These are phyloP conservation scores for Trichoderma sp. DNA, from an alignment of 2,329 filamentous ascomycete species.

Conservation along the genomic window DNA sequence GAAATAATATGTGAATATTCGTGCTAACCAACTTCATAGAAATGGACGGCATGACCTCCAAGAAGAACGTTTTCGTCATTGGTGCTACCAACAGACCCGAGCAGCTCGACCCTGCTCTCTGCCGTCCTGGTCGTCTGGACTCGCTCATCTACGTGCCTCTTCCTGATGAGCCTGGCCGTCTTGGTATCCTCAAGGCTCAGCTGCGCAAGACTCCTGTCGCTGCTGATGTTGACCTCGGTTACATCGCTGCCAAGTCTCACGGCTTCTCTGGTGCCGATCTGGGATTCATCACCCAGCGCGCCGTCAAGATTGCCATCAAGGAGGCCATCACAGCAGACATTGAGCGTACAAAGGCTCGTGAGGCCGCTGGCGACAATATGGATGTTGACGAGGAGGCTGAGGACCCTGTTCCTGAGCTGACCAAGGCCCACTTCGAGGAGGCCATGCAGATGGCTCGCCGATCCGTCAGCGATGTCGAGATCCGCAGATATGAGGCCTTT, in stretches of 20 bases:
- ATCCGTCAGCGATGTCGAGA: constrained; percentile 95
- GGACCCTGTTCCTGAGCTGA: constrained; percentile 93
- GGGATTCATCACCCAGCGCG: constrained; percentile 97
- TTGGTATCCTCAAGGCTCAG: constrained; percentile 88
- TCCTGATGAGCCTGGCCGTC: constrained; percentile 85
- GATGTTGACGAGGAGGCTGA: constrained; percentile 66
- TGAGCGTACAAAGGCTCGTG: constrained; percentile 82
- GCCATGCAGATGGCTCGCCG: constrained; percentile 93
- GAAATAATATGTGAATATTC: not conserved
- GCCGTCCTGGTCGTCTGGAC: constrained; percentile 97
- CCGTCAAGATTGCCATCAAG: constrained; percentile 99
- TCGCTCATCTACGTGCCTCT: constrained; percentile 98
- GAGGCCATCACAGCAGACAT: constrained; percentile 88
- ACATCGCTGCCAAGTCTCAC: constrained; percentile 95
- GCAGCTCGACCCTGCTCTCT: constrained; percentile 95
- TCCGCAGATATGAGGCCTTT: constrained; percentile 96
- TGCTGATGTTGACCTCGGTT: constrained; percentile 79
- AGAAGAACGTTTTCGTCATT: constrained; percentile 99
- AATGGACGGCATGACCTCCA: constrained; percentile 99
- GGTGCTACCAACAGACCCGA: constrained; percentile 98
- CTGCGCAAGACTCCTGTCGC: constrained; percentile 97
- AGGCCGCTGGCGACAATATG: constrained; percentile 82
- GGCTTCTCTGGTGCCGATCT: constrained; percentile 99
- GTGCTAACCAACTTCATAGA: constrained; percentile 55
- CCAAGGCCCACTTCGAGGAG: constrained; percentile 96